A percentile compares a stretch with the other conserved stretches of the same genome.
phyloP scores from a whole-genome alignment of 2,329 filamentous ascomycete genomes.

The Camptophora hylomeconis region DNA sequence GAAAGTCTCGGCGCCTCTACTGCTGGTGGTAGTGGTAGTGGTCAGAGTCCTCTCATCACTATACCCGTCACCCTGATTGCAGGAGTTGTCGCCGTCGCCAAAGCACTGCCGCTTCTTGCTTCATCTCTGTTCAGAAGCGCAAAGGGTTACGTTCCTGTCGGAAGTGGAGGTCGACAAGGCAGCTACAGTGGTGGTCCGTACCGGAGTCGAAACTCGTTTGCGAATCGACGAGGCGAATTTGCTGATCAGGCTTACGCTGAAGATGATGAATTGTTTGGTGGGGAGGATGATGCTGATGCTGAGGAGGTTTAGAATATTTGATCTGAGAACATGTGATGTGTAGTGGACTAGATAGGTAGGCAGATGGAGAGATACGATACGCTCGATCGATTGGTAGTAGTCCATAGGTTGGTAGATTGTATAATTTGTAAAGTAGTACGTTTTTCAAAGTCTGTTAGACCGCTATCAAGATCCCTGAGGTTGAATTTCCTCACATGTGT shows the following conservation, averaged over 20 bases:
- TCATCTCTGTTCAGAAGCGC: conserved; percentile 60
- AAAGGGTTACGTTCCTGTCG: conserved; percentile 37
- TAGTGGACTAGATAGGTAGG: too few species aligned
- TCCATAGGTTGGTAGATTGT: too few species aligned
- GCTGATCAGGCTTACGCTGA: conserved; percentile 72
- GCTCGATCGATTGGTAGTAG: too few species aligned
- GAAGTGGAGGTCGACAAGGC: conserved; percentile 31
- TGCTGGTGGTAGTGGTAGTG: conserved; percentile 20
- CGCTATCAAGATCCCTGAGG: too few species aligned
- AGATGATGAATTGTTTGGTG: conserved; percentile 84
- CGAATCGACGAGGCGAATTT: conserved; percentile 63
- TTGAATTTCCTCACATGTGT: too few species aligned
- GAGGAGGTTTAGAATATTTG: conserved; percentile 30
- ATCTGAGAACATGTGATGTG: too few species aligned
- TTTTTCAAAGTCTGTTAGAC: too few species aligned
- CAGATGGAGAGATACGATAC: too few species aligned
- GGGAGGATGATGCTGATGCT: conserved; percentile 93
- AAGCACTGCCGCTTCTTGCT: conserved; percentile 59
- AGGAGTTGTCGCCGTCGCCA: conserved; percentile 64
- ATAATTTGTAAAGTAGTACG: too few species aligned
- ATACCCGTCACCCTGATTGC: conserved; percentile 70
- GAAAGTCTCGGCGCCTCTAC: conserved; percentile 37
- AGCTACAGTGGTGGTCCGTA: conserved; percentile 46
- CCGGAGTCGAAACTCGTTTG: conserved; percentile 80
- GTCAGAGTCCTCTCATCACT: conserved; percentile 66